Conservation (phyloP, 2,329 filamentous ascomycete genomes). For the Pseudopyrenochaeta lycopersici region DNA sequence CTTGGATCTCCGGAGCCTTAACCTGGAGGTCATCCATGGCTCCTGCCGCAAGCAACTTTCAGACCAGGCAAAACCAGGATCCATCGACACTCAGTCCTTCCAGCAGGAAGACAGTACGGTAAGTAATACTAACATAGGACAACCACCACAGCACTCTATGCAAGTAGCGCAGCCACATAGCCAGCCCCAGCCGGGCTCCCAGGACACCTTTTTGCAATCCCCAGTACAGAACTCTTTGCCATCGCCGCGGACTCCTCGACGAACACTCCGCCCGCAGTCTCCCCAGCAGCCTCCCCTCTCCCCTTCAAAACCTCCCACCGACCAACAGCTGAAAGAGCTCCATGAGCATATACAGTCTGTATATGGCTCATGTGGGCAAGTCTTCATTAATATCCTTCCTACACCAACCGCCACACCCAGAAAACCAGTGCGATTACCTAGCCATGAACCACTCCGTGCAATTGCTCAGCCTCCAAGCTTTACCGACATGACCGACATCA, state of each 20-base stretch:
- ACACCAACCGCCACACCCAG: conserved; percentile 60
- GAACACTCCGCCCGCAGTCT: conserved; percentile 43
- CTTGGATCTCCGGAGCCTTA: conserved; percentile 74
- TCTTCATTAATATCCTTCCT: conserved; percentile 61
- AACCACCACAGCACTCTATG: conserved; percentile 78
- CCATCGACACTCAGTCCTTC: conserved; percentile 40
- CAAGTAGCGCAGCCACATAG: conserved; percentile 91
- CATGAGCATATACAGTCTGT: conserved; percentile 55
- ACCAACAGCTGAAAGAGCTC: conserved; percentile 53
- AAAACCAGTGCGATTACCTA: conserved; percentile 49
- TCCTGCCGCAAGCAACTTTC: conserved; percentile 50
- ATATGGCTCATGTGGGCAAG: conserved; percentile 53
- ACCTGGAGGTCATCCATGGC: conserved; percentile 53
- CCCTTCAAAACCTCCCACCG: conserved; percentile 47
- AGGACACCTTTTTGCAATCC: conserved; percentile 49
- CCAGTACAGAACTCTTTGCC: conserved; percentile 49
- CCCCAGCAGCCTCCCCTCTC: conserved; percentile 44
- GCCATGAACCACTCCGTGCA: conserved; percentile 59
- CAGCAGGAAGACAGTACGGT: conserved; percentile 62
- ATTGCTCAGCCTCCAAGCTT: conserved; percentile 68
- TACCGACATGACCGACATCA: conserved; percentile 60
- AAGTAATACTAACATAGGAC: conserved; percentile 68
- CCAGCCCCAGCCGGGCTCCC: conserved; percentile 78
- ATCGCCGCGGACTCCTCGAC: conserved; percentile 46
- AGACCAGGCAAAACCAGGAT: conserved; percentile 46